Evolutionary conservation across 2,329 filamentous ascomycete genomes (phyloP).

Genomic region (Diaporthe sp.): DNA sequence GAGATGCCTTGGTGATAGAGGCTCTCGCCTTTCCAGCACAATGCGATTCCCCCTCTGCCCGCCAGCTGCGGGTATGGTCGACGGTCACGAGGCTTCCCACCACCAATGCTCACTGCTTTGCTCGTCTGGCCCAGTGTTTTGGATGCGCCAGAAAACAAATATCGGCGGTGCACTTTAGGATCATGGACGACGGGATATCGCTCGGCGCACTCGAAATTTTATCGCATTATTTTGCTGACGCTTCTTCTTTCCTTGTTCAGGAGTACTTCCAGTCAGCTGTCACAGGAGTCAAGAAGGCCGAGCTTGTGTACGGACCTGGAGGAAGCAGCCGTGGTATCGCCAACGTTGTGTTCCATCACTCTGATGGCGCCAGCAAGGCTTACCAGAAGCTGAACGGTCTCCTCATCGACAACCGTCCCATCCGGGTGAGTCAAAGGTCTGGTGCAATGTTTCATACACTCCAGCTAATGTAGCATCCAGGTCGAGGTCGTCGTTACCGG

Average conservation of each 20-base stretch:
- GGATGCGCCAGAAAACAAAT: slow-evolving; percentile 39
- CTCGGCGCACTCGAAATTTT: slow-evolving; percentile 49
- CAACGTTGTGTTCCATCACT: slow-evolving; percentile 86
- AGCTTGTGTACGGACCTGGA: slow-evolving; percentile 92
- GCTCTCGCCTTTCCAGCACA: slow-evolving; percentile 39
- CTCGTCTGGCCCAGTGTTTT: slow-evolving; percentile 47
- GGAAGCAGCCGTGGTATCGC: slow-evolving; percentile 93
- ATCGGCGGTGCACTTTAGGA: slow-evolving; percentile 33
- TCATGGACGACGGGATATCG: slow-evolving; percentile 33
- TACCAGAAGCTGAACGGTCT: slow-evolving; percentile 88
- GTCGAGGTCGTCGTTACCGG: slow-evolving; percentile 92
- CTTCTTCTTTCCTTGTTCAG: slow-evolving; percentile 75
- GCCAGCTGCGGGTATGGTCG: slow-evolving; percentile 45
- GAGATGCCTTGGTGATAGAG: slow-evolving; percentile 39
- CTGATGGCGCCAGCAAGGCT: slow-evolving; percentile 87
- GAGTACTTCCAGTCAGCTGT: slow-evolving; percentile 94
- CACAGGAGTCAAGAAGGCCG: slow-evolving; percentile 90
- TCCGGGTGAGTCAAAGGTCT: slow-evolving; percentile 77
- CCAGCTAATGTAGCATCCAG: slow-evolving; percentile 57
- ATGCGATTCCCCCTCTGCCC: slow-evolving; percentile 40
- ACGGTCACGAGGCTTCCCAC: slow-evolving; percentile 27
- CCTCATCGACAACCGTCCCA: slow-evolving; percentile 88
- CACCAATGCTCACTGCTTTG: slow-evolving; percentile 54
- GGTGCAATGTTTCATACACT: neutral
- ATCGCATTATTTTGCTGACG: slow-evolving; percentile 78